These are phyloP conservation scores for Flammula alnicola DNA, from an alignment of 1,284 basidiomycete genomes.

Conservation along the genomic window DNA sequence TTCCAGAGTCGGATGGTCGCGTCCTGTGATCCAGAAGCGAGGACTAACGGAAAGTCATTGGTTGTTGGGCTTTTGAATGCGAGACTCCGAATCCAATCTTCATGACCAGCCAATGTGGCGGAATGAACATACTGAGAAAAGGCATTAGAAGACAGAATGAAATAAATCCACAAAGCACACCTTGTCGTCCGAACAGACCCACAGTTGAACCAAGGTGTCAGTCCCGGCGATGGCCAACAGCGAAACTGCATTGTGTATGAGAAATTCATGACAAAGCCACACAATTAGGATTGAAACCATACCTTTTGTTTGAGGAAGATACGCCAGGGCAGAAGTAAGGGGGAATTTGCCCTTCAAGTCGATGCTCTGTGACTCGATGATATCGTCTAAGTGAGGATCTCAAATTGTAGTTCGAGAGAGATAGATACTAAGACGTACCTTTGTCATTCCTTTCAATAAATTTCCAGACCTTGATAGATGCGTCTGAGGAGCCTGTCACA, in stretches of 20 bases:
- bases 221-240: constrained; percentile 82
- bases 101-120: constrained; percentile 81
- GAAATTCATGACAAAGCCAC: not conserved
- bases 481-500: constrained; percentile 83
- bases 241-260: constrained; percentile 47
- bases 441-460: constrained; percentile 34
- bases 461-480: constrained; percentile 74
- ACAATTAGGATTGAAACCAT: constrained; percentile 15
- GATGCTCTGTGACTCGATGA: constrained; percentile 64
- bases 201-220: constrained; percentile 77
- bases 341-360: constrained; percentile 75
- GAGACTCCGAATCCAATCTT: constrained; percentile 91
- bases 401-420: constrained; percentile 5
- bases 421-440: constrained; percentile 32
- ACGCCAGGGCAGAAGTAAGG: constrained; percentile 66
- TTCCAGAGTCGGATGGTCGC: constrained; percentile 91
- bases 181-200: constrained; percentile 63
- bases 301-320: constrained; percentile 75
- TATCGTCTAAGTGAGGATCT: constrained; percentile 36
- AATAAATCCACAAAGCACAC: constrained; percentile 38
- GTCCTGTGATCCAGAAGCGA: constrained; percentile 94
- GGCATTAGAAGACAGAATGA: not conserved
- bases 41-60: constrained; percentile 47
- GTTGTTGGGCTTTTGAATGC: constrained; percentile 56
- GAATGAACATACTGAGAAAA: constrained; percentile 58